phyloP scores from a whole-genome alignment of 2,329 filamentous ascomycete genomes.

The Fusarium buharicum region DNA sequence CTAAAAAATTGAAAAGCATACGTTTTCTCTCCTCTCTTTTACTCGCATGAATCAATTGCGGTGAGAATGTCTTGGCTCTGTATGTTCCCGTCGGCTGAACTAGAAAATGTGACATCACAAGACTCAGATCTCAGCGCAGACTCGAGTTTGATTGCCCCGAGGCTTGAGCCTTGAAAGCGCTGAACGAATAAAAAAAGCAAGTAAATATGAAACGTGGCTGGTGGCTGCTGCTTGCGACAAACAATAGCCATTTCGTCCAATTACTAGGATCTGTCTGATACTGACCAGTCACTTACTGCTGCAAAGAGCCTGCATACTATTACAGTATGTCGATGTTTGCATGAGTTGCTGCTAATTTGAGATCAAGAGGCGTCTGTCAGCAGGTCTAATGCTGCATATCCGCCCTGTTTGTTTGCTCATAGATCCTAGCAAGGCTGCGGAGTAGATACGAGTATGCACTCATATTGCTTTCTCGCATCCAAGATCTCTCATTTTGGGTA shows the following conservation, averaged over 20 bases:
- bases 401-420: not conserved
- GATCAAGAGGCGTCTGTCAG: constrained; percentile 1
- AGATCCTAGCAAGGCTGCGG: not conserved
- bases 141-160: constrained; percentile 16
- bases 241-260: constrained; percentile 2
- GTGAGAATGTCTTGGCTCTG: constrained; percentile 10
- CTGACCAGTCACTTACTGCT: not conserved
- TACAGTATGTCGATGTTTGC: not conserved
- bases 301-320: not conserved
- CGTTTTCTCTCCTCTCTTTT: no score
- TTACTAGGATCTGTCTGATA: not conserved
- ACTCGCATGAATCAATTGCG: not conserved
- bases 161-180: not conserved
- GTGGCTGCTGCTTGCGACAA: constrained; percentile 17
- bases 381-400: not conserved
- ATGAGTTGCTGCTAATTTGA: not conserved
- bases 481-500: no score
- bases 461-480: no score
- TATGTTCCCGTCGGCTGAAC: constrained; percentile 18
- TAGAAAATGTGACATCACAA: constrained; percentile 6
- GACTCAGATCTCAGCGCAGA: constrained; percentile 16
- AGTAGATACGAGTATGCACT: not conserved
- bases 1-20: not conserved
- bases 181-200: not conserved
- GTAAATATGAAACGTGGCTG: constrained; percentile 14